A percentile compares a stretch with the other conserved stretches of the same genome.
These are phyloP conservation scores for Lentinula sp. DNA, from an alignment of 768 basidiomycete genomes.

Conservation along the genomic window DNA sequence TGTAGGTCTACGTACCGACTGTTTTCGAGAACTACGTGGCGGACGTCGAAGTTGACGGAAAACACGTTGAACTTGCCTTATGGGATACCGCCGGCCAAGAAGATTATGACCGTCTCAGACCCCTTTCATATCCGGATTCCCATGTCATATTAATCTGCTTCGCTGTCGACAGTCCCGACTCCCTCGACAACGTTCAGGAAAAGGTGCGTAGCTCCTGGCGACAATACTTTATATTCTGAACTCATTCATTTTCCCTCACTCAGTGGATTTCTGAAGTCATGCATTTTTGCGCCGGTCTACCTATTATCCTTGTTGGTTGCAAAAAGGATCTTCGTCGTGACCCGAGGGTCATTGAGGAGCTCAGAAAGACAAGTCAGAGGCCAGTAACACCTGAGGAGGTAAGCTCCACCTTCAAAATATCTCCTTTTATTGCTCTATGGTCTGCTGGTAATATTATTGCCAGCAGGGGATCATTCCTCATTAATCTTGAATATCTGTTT, in stretches of 20 bases:
- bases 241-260: slow-evolving; percentile 2
- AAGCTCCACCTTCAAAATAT: slow-evolving; percentile 10
- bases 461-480: too few species aligned
- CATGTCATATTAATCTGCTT: slow-evolving; percentile 99
- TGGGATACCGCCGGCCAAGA: slow-evolving; percentile 99
- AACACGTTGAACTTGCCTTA: slow-evolving; percentile 95
- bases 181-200: slow-evolving; percentile 99
- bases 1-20: slow-evolving; percentile 95
- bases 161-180: slow-evolving; percentile 96
- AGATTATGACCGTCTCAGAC: slow-evolving; percentile 97
- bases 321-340: slow-evolving; percentile 98
- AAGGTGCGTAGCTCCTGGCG: slow-evolving; percentile 56
- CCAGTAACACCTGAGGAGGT: slow-evolving; percentile 95
- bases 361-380: slow-evolving; percentile 89
- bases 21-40: slow-evolving; percentile 99
- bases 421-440: too few species aligned
- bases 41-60: slow-evolving; percentile 97
- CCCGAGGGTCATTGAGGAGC: slow-evolving; percentile 87
- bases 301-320: slow-evolving; percentile 96
- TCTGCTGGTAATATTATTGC: too few species aligned
- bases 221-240: background rate
- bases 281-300: slow-evolving; percentile 93
- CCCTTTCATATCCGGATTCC: slow-evolving; percentile 98
- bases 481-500: too few species aligned
- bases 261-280: slow-evolving; percentile 99